These are phyloP conservation scores for Diaporthe sp. DNA, from an alignment of 2,329 filamentous ascomycete species.

Conservation along the genomic window DNA sequence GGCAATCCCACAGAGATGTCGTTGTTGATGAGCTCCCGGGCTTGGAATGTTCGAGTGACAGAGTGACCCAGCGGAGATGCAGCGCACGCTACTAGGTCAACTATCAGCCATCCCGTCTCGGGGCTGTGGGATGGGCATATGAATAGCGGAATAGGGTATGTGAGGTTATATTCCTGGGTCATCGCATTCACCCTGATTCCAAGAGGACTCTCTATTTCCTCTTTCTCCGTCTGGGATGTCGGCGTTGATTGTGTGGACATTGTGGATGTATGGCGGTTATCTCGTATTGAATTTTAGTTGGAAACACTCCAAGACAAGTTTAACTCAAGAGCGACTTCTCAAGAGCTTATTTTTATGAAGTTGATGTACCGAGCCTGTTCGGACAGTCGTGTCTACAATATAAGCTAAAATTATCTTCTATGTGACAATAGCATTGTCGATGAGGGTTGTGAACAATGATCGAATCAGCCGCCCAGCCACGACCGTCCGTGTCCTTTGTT, in stretches of 20 bases:
- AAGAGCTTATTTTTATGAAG: too few relatives aligned
- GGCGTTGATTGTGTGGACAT: not conserved
- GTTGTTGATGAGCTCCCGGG: constrained; percentile 15
- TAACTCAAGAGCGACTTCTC: not conserved
- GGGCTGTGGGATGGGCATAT: not conserved
- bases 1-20: not conserved
- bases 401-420: too few relatives aligned
- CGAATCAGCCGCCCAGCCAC: too few relatives aligned
- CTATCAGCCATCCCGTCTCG: not conserved
- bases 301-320: not conserved
- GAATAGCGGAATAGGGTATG: not conserved
- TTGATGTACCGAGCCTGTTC: too few relatives aligned
- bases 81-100: not conserved
- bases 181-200: not conserved
- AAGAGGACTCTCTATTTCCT: not conserved
- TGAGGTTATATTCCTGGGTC: too few relatives aligned
- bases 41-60: constrained; percentile 15
- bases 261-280: not conserved
- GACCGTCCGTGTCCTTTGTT: too few relatives aligned
- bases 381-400: too few relatives aligned
- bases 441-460: too few relatives aligned
- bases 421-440: too few relatives aligned
- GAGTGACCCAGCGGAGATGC: not conserved
- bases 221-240: not conserved
- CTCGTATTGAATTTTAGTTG: not conserved